Percentiles rank a stretch among this genome's conserved stretches.
phyloP scores from a whole-genome alignment of 2,329 filamentous ascomycete species.

The Trematosphaeria pertusa region DNA sequence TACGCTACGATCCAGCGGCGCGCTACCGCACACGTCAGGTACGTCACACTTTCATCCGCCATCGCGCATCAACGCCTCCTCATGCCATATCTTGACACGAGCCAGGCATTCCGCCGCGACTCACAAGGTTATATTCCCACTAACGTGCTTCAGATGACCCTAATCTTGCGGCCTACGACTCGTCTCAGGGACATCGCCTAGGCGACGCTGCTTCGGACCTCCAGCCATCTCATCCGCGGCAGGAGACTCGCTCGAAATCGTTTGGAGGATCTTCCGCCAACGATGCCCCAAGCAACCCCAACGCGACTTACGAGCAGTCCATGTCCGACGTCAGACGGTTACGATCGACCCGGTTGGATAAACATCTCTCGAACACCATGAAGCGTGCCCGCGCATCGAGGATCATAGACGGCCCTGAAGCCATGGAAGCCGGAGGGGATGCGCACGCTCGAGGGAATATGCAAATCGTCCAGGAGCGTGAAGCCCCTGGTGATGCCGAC shows the following conservation, averaged over 20 bases:
- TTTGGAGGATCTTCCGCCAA: constrained; percentile 67
- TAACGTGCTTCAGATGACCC: constrained; percentile 66
- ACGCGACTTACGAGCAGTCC: constrained; percentile 84
- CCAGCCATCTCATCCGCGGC: constrained; percentile 63
- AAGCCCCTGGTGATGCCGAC: constrained; percentile 71
- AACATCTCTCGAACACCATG: constrained; percentile 90
- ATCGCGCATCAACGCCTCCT: constrained; percentile 16
- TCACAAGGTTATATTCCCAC: constrained; percentile 37
- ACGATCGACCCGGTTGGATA: constrained; percentile 91
- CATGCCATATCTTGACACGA: constrained; percentile 41
- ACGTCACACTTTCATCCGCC: too few species aligned
- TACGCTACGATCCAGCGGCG: constrained; percentile 82
- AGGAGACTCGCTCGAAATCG: constrained; percentile 76
- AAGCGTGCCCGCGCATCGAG: constrained; percentile 88
- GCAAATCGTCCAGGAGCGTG: constrained; percentile 81
- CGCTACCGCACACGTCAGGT: constrained; percentile 75
- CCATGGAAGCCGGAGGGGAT: constrained; percentile 74
- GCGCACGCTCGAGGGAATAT: constrained; percentile 65
- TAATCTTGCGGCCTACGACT: constrained; percentile 70
- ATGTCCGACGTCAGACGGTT: constrained; percentile 93
- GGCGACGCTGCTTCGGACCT: constrained; percentile 55
- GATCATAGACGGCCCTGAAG: constrained; percentile 88
- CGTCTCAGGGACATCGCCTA: constrained; percentile 67
- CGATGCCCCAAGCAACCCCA: constrained; percentile 65
- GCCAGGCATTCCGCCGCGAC: constrained; percentile 37